Base-by-base conservation (phyloP, 2,329 filamentous ascomycete species). In the Fusarium multiceps region DNA sequence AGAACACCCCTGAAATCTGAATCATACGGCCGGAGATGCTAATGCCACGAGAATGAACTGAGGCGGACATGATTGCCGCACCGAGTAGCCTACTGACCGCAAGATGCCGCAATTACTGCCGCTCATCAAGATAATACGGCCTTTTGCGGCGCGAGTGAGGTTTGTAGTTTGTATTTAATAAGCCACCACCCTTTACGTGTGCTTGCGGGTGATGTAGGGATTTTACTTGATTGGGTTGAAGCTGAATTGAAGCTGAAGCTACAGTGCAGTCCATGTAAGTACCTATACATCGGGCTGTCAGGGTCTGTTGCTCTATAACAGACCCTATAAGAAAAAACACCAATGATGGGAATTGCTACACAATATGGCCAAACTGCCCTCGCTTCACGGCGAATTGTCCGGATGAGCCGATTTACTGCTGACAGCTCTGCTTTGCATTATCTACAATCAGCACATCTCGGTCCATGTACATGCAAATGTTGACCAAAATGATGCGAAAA, bases 41-140 rank as follows among this genome's bases (percentile, higher is more conserved):
- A 28, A 30, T 43, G 20, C 41, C 28, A 53, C n/a, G 3, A 37
- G 30, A 47, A 27, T 34, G 32, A 25, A 18, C 28, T 59, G 53
- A 54, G 51, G 57, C 25, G 4, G 28, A 7, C 14, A 14, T 34
- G 14, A n/a, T 55, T 37, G 34, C 16, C 34, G 32, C 16, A 37
- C 32, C 3, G 32, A 7, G 16, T 18, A 37, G 64, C 68, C 53
- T 51, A 28, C 50, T 54, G 7, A 40, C 67, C 67, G 58, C 54
- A 66, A 37, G 45, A 54, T 60, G 68, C 68, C 68, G 67, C 60
- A 55, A 41, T 21, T 12, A 53, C n/a, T 47, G 53, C 70, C 63
- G 34, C 49, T 59, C 23, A 32, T 37, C 25, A 27, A 53, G 30
- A 42, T 45, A 23, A 16, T 13, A 56, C 59, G 54, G 49, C 62